Conservation (phyloP, 441 rosid species). For the Theobroma grandiflorum region DNA sequence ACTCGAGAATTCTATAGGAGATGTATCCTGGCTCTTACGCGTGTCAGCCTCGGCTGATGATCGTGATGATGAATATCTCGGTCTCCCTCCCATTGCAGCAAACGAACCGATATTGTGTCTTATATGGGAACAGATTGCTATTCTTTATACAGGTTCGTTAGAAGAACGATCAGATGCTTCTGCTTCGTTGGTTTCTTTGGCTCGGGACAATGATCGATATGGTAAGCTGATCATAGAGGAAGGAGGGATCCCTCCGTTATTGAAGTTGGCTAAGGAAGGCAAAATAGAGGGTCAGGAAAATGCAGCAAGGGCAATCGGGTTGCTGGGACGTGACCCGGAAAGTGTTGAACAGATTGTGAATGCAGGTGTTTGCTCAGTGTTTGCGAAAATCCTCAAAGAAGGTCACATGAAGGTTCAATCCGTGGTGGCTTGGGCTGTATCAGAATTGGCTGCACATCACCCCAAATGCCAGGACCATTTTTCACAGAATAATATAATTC, state of each 20-base stretch:
- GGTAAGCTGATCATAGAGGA: constrained; percentile 75
- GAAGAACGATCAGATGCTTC: constrained; percentile 73
- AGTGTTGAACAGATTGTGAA: constrained; percentile 68
- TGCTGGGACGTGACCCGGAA: constrained; percentile 71
- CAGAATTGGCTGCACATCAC: constrained; percentile 62
- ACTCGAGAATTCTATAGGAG: constrained; percentile 74
- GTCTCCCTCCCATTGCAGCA: constrained; percentile 77
- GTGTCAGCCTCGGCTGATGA: constrained; percentile 68
- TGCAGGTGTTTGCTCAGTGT: constrained; percentile 68
- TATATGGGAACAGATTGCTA: constrained; percentile 79
- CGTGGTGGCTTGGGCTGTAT: constrained; percentile 75
- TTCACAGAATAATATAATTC: constrained; percentile 68
- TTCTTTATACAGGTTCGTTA: constrained; percentile 60
- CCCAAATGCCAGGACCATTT: constrained; percentile 76
- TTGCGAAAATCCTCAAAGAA: constrained; percentile 76
- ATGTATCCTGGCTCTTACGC: constrained; percentile 72
- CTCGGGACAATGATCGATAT: constrained; percentile 70
- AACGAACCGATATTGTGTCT: constrained; percentile 78
- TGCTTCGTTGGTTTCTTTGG: constrained; percentile 66
- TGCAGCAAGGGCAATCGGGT: constrained; percentile 73
- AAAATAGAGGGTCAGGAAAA: constrained; percentile 69
- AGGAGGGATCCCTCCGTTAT: constrained; percentile 68
- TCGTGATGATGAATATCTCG: constrained; percentile 62
- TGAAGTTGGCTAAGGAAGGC: constrained; percentile 72
- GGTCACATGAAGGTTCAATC: constrained; percentile 74